Conservation (phyloP, 164 flowering plant genomes). For the Paratinospora sagittata region DNA sequence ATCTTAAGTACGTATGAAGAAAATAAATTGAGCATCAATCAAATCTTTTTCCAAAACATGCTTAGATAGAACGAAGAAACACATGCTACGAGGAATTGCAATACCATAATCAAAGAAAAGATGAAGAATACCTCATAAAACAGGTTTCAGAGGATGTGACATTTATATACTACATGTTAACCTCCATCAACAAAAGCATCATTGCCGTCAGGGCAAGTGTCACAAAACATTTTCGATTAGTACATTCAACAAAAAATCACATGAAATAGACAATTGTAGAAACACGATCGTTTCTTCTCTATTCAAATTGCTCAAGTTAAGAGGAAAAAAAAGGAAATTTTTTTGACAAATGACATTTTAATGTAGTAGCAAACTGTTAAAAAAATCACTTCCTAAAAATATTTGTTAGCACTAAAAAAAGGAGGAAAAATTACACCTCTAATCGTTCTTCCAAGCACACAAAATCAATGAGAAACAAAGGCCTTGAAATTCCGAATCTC, state of each 20-base stretch:
- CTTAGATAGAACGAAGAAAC: not conserved
- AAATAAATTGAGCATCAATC: not conserved
- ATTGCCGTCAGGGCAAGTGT: not conserved
- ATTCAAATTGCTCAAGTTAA: slow-evolving; percentile 17
- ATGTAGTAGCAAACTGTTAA: not conserved
- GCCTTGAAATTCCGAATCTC: slow-evolving; percentile 37
- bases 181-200: not conserved
- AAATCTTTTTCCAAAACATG: not conserved
- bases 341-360: slow-evolving; percentile 15
- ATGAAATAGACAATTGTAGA: slow-evolving; percentile 12
- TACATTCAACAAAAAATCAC: not conserved
- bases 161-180: not conserved
- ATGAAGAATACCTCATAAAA: not conserved
- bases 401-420: slow-evolving; percentile 30
- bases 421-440: slow-evolving; percentile 23
- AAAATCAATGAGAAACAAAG: slow-evolving; percentile 57
- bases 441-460: slow-evolving; percentile 71
- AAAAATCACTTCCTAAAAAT: slow-evolving; percentile 16
- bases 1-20: not conserved
- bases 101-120: not conserved
- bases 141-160: not conserved
- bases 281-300: slow-evolving; percentile 17
- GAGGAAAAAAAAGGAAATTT: not conserved
- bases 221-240: not conserved
- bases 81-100: not conserved